Evolutionary conservation across 345 rosid genomes (phyloP).

Genomic region (Bruguiera gymnorhiza): DNA sequence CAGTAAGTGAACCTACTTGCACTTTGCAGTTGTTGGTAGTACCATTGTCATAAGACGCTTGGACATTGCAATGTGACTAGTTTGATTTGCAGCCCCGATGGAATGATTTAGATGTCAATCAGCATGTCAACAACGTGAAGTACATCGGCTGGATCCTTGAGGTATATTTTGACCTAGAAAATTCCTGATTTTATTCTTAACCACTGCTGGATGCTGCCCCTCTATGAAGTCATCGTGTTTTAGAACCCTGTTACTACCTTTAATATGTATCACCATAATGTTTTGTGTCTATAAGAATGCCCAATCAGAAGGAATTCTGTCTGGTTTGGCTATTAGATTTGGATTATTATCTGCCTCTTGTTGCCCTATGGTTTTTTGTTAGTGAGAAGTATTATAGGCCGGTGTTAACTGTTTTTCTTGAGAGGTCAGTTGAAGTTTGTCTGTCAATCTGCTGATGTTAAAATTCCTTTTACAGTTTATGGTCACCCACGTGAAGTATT

Average conservation of each 20-base stretch:
- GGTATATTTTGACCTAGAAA: constrained; percentile 35
- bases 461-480: neutral
- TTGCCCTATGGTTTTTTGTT: neutral
- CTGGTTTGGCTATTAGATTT: neutral
- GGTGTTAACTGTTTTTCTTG: neutral
- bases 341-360: neutral
- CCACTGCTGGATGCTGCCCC: neutral
- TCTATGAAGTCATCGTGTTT: neutral
- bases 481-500: neutral
- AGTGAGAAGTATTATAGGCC: neutral
- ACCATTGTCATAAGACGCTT: neutral
- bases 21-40: neutral
- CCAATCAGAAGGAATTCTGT: neutral
- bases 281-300: neutral
- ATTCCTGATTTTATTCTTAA: neutral
- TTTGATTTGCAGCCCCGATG: constrained; percentile 76
- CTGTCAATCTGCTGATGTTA: neutral
- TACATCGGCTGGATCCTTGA: constrained; percentile 97
- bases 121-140: constrained; percentile 98
- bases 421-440: neutral
- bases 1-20: constrained; percentile 46
- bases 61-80: neutral
- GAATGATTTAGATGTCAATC: constrained; percentile 96
- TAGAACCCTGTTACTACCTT: neutral
- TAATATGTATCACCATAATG: neutral